A percentile compares a stretch with the other conserved stretches of the same genome.
phyloP scores from a whole-genome alignment of 1,284 basidiomycete genomes.

The Heliocybe sulcata region DNA sequence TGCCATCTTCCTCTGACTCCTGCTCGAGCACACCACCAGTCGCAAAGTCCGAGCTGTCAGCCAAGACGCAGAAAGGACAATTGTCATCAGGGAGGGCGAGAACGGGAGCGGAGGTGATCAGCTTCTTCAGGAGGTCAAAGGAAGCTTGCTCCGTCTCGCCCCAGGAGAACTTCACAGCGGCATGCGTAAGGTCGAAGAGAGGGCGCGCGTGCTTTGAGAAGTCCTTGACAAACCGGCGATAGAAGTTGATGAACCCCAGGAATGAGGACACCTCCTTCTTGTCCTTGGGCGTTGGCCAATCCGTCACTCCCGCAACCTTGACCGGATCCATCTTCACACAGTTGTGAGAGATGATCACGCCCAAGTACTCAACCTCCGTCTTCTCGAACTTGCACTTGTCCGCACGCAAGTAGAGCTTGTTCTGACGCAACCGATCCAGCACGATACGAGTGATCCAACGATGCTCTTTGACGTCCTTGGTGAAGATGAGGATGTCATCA shows the following conservation, averaged over 20 bases:
- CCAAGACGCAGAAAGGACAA: slow-evolving; percentile 14
- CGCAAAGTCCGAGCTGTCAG: slow-evolving; percentile 12
- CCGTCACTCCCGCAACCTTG: slow-evolving; percentile 24
- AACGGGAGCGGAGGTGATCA: slow-evolving; percentile 16
- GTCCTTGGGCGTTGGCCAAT: slow-evolving; percentile 24
- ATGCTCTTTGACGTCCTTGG: slow-evolving; percentile 9
- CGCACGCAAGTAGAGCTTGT: slow-evolving; percentile 23
- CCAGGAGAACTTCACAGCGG: slow-evolving; percentile 16
- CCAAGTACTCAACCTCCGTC: slow-evolving; percentile 26
- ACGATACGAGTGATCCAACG: slow-evolving; percentile 20
- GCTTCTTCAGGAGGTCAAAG: slow-evolving; percentile 21
- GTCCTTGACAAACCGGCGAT: slow-evolving; percentile 30
- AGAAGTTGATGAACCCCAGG: slow-evolving; percentile 37
- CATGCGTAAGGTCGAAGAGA: slow-evolving; percentile 20
- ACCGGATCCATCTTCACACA: slow-evolving; percentile 24
- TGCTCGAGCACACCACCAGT: slow-evolving; percentile 13
- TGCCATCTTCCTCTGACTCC: slow-evolving; percentile 3
- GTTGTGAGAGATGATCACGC: slow-evolving; percentile 22
- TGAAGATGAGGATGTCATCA: slow-evolving; percentile 20
- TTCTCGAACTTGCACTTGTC: slow-evolving; percentile 32
- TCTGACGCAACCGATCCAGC: slow-evolving; percentile 20
- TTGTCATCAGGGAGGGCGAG: slow-evolving; percentile 9
- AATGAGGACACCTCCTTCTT: slow-evolving; percentile 25
- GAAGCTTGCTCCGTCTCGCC: slow-evolving; percentile 10
- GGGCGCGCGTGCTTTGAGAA: slow-evolving; percentile 25